Percentiles rank a stretch among this genome's conserved stretches.
phyloP scores from a whole-genome alignment of 1,139 yeast species.

The Pneumocystis wakefieldiae region DNA sequence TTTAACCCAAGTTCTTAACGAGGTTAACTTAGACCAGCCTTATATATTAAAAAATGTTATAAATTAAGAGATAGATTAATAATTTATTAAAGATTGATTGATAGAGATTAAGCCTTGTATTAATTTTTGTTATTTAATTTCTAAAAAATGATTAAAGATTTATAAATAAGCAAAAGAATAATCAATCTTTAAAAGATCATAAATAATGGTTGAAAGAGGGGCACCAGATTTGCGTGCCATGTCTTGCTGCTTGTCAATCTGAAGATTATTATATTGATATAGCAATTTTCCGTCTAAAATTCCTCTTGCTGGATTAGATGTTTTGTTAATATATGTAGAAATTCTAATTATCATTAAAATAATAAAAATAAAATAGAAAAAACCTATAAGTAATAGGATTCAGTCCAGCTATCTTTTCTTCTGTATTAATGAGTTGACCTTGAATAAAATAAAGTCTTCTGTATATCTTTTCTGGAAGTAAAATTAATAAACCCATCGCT shows the following conservation, averaged over 20 bases:
- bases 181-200: conserved; percentile 14
- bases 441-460: conserved; percentile 73
- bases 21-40: too few relatives aligned
- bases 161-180: conserved; percentile 13
- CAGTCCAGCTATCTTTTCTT: conserved; percentile 58
- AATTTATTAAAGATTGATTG: too few relatives aligned
- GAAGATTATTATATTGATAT: not conserved
- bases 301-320: conserved; percentile 13
- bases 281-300: conserved; percentile 15
- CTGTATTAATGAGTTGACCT: conserved; percentile 71
- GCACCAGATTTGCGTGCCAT: conserved; percentile 15
- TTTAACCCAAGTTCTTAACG: too few relatives aligned
- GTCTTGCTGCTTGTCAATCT: conserved; percentile 7
- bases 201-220: conserved; percentile 13
- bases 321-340: conserved; percentile 4
- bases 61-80: too few relatives aligned
- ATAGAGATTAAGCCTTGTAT: not conserved
- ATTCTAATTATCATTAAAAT: not conserved
- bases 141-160: not conserved
- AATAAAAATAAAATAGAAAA: not conserved
- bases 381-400: conserved; percentile 41
- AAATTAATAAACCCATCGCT: conserved; percentile 56
- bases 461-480: conserved; percentile 59
- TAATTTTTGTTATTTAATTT: not conserved
- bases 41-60: too few relatives aligned